Evolutionary conservation across 331 rosid genomes (phyloP), one percentile per base, ranked within the genome.

Genomic region (Telfairia occidentalis): DNA sequence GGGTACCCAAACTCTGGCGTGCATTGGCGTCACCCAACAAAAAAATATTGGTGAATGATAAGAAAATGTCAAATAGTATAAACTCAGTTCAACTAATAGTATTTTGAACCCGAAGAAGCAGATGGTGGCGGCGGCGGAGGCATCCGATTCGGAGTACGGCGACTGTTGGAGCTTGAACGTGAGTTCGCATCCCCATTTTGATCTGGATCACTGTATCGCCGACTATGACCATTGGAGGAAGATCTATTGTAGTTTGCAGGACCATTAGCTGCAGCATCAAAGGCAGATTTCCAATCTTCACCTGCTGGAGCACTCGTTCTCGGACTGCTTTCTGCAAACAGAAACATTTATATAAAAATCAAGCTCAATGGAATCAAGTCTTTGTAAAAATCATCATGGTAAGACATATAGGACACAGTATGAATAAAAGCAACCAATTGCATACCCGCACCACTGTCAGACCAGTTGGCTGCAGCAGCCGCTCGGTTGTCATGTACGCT

Each of bases 201-300:
- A 29, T 97, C 92, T 77, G 97, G 96, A 82, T 90, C 97, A 53
- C 97, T 91, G 83, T 88, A 82, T 58, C 87, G 92, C 54, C 98
- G 87, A 78, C 89, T 88, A 76, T 91, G 97, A 81, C 96, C 92
- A 30, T 88, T 89, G 30, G 96, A 85, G 73, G 97, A 88, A 50
- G 86, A 77, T 50, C 76, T 71, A 60, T 7, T 48, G 52, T 54
- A 80, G 77, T 86, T 91, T 21, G 42, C 65, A 38, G 89, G 85
- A 63, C 96, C 95, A 72, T 87, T 94, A 43, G 97, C 97, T 30
- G 98, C 97, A 23, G 96, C 89, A 77, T 94, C 97, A 81, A 94
- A 94, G 7, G 97, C 98, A 72, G 97, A 87, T 79, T 97, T 89
- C 97, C 98, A 94, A 77, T 94, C 98, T 78, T 92, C 96, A 71